Evolutionary conservation across 805 yeast species (phyloP), one percentile per base, ranked within the genome.

Genomic region (Ogataea methylovora): DNA sequence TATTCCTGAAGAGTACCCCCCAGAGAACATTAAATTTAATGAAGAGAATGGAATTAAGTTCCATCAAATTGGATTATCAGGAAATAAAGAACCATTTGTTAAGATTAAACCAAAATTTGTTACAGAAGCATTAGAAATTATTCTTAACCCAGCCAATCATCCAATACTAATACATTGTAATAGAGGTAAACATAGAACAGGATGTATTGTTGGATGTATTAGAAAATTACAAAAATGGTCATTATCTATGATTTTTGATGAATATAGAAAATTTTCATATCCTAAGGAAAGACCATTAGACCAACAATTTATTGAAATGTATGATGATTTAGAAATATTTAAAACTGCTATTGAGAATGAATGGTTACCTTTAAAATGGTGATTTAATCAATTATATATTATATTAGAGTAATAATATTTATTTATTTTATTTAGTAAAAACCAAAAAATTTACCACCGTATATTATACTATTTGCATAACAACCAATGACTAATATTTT

Each of bases 201-300:
- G 98, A 0, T 92, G 97, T 56, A 66, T 92, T 12, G 88, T 92
- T 21, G 98, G 98, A 3, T 90, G 96, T 51, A 68, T 92, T 23
- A 63, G 98, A 40, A 68, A 92, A 47, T 60, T 88, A 34, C 97
- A 90, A 52, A 77, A 79, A 40, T 92, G 98, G 98, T 80, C 94
- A 2, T 59, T 87, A 42, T 81, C 95, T 2, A 84, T 90, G 76
- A 92, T 90, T 14, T 87, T 92, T 51, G 97, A 92, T 49, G 98
- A 92, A 54, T 92, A 92, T 60, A 65, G 98, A 39, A 71, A 90
- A 49, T 92, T 87, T 63, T 95, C 97, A 7, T 82, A 82, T 34
- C 98, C 98, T 8, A 92, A 92, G 58, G 92, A 87, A 37, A 69
- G 98, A 43, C 94, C 97, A 12, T 67, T 92, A 65, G 98, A 92